Evolutionary conservation across 441 rosid genomes (phyloP).

Genomic region (Theobroma grandiflorum): DNA sequence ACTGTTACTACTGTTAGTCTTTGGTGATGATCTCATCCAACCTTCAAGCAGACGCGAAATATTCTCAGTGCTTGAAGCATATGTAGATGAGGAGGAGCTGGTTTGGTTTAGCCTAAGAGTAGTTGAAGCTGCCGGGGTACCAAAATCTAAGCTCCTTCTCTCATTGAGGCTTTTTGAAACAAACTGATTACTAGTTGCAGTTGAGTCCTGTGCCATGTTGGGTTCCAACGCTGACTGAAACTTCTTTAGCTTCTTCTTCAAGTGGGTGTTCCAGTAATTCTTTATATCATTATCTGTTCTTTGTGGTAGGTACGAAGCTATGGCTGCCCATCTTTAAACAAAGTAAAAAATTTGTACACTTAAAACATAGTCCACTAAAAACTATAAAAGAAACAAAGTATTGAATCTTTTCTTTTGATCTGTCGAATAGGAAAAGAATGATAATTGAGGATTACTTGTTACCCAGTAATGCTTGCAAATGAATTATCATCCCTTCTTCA

Average conservation of each 20-base stretch:
- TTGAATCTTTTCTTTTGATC: not conserved
- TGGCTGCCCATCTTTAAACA: slow-evolving; percentile 89
- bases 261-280: slow-evolving; percentile 97
- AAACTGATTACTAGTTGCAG: slow-evolving; percentile 30
- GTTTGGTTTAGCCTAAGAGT: slow-evolving; percentile 36
- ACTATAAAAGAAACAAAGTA: not conserved
- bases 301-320: slow-evolving; percentile 96
- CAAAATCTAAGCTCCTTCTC: slow-evolving; percentile 37
- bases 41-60: slow-evolving; percentile 93
- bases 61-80: slow-evolving; percentile 95
- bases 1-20: slow-evolving; percentile 26
- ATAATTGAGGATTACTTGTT: slow-evolving; percentile 81
- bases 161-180: slow-evolving; percentile 34
- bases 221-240: slow-evolving; percentile 54
- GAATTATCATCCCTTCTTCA: slow-evolving; percentile 97
- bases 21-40: slow-evolving; percentile 93
- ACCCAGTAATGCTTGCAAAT: slow-evolving; percentile 96
- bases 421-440: slow-evolving; percentile 18
- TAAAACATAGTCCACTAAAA: not conserved
- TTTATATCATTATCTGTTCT: slow-evolving; percentile 97
- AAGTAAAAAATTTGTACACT: not conserved
- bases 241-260: slow-evolving; percentile 92
- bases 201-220: slow-evolving; percentile 39
- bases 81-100: slow-evolving; percentile 41
- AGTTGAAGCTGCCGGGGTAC: slow-evolving; percentile 26